These are phyloP conservation scores for Pyrenula aspistea DNA, from an alignment of 495 filamentous ascomycete species.

Conservation along the genomic window DNA sequence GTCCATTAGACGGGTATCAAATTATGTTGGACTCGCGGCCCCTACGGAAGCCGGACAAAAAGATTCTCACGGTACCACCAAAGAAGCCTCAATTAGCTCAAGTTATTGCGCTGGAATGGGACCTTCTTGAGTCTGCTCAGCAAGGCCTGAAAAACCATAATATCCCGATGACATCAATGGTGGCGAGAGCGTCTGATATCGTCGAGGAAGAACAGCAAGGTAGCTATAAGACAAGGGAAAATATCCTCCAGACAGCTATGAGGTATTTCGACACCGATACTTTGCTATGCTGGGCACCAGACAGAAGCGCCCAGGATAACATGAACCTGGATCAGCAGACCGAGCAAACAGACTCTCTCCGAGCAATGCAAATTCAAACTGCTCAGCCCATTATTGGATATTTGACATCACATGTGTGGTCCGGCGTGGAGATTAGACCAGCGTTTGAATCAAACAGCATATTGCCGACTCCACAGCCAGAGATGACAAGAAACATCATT, in stretches of 20 bases:
- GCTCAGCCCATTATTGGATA: constrained; percentile 57
- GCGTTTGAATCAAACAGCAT: neutral
- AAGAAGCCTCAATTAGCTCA: constrained; percentile 74
- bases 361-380: constrained; percentile 57
- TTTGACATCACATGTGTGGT: constrained; percentile 69
- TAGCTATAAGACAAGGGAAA: constrained; percentile 29
- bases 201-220: constrained; percentile 47
- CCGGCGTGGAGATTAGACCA: constrained; percentile 63
- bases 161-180: constrained; percentile 80
- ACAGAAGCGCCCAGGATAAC: constrained; percentile 20
- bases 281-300: constrained; percentile 83
- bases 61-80: constrained; percentile 55
- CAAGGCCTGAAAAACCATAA: constrained; percentile 70
- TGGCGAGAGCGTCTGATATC: constrained; percentile 71
- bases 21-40: constrained; percentile 72
- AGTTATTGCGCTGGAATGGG: constrained; percentile 87
- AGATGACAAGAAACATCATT: constrained; percentile 62
- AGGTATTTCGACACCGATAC: constrained; percentile 88
- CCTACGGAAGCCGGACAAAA: constrained; percentile 64
- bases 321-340: constrained; percentile 19
- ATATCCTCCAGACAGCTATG: constrained; percentile 56
- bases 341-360: constrained; percentile 38
- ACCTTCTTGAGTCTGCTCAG: constrained; percentile 61
- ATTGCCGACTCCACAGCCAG: constrained; percentile 35
- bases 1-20: constrained; percentile 43